Base-by-base conservation (phyloP, 140 eudicot species). In the Stevia rebaudiana region DNA sequence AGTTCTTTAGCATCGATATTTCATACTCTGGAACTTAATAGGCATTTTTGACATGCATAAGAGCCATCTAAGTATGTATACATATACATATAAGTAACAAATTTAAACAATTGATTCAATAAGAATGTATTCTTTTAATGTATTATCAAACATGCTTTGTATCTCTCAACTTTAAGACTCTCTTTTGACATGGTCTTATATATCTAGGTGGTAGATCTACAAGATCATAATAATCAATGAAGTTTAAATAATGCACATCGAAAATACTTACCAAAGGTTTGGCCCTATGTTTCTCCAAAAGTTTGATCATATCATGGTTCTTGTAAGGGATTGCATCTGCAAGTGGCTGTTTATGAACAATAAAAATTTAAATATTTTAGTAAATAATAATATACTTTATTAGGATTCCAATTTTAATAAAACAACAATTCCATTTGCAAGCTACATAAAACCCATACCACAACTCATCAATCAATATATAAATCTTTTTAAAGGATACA, bases 11-110 rank as follows among this genome's bases (percentile, higher is more conserved):
- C 94, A 71, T 77, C 84, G 63, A 94, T n/a, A n/a, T 88, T 77
- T 94, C 99, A 63, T 94, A 88, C 56, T 94, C 99, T 23, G 99
- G 99, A 39, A 94, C 88, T 73, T 94, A 90, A 63, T 81, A 95
- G 52, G 82, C 80, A 80, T 81, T 80, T 72, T 80, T 78, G 11
- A 94, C 99, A 44, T 74, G 94, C 99, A 94, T 94, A 13, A 94
- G 91, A 65, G 99, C 84, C 83, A 78, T 79, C 97, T 94, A 79
- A 51, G 58, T 48, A 48, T 9, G 24, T 48, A 18, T 8, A 25
- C 35, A 57, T 36, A 68, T 24, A 48, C 3, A 48, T 13, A 47
- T 12, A 56, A 31, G 54, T 5, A 6, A 58, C 52, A 2, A 66
- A 48, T 28, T 28, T 2, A 46, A 43, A 37, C 24, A 17, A 36